A percentile compares a stretch with the other conserved stretches of the same genome.
These are phyloP conservation scores for Paxillus rubicundulus DNA, from an alignment of 768 basidiomycete genomes.

Conservation along the genomic window DNA sequence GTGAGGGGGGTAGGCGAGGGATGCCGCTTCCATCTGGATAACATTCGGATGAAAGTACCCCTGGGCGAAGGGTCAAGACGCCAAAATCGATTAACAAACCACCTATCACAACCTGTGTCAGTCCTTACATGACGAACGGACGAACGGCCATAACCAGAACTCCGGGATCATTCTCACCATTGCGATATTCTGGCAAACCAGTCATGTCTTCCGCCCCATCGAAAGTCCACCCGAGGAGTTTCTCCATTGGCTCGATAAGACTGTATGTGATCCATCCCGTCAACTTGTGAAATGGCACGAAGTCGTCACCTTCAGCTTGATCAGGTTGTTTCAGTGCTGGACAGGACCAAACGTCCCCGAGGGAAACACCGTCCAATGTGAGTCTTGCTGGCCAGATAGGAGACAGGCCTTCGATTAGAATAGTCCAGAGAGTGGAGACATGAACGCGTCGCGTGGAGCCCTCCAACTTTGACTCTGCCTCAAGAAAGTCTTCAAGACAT, in stretches of 20 bases:
- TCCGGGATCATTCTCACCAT: constrained; percentile 47
- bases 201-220: constrained; percentile 83
- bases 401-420: constrained; percentile 77
- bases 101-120: constrained; percentile 42
- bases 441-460: constrained; percentile 51
- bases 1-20: constrained; percentile 67
- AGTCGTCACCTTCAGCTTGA: constrained; percentile 54
- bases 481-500: constrained; percentile 59
- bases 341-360: constrained; percentile 96
- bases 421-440: constrained; percentile 75
- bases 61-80: constrained; percentile 66
- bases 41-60: constrained; percentile 49
- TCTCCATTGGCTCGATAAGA: constrained; percentile 80
- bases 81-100: constrained; percentile 86
- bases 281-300: constrained; percentile 96
- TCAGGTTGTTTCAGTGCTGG: constrained; percentile 39
- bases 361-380: constrained; percentile 59
- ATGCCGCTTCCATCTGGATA: constrained; percentile 40
- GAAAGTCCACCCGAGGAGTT: constrained; percentile 75
- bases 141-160: background rate
- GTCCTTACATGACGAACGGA: background rate
- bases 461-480: constrained; percentile 47
- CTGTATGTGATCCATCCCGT: constrained; percentile 93
- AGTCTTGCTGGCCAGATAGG: constrained; percentile 86
- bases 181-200: constrained; percentile 93